Evolutionary conservation across 2,329 filamentous ascomycete genomes (phyloP).

Genomic region (Fusarium temperatum): DNA sequence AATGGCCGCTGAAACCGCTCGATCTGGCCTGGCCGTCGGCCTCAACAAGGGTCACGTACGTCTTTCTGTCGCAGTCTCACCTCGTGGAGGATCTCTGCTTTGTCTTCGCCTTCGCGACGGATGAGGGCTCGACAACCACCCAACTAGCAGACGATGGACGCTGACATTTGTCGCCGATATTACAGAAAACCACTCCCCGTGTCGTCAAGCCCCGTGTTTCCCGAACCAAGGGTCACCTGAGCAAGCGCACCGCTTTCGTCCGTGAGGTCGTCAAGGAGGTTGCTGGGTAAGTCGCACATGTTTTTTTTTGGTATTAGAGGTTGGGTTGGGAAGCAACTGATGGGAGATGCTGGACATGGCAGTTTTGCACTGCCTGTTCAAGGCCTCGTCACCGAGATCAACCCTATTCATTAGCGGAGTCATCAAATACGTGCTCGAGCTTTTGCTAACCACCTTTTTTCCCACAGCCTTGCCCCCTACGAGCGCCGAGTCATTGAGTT

Average conservation of each 20-base stretch:
- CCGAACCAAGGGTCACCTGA: conserved; percentile 92
- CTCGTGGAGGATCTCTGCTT: conserved; percentile 78
- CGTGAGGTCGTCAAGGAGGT: conserved; percentile 99
- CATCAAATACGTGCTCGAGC: not conserved
- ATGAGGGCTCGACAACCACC: conserved; percentile 29
- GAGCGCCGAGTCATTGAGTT: conserved; percentile 99
- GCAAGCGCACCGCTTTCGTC: conserved; percentile 97
- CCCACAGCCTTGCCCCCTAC: conserved; percentile 81
- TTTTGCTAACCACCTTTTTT: conserved; percentile 40
- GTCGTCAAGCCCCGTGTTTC: conserved; percentile 81
- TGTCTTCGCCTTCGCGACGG: conserved; percentile 43
- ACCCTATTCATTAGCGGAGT: not conserved
- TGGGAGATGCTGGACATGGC: not conserved
- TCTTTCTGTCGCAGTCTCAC: conserved; percentile 66
- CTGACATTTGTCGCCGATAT: conserved; percentile 56
- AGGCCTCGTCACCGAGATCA: not conserved
- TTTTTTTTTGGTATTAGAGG: not conserved
- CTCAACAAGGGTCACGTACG: conserved; percentile 73
- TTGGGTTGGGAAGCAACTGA: not conserved
- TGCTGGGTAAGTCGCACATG: conserved; percentile 74
- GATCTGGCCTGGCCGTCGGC: conserved; percentile 68
- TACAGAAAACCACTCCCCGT: conserved; percentile 84
- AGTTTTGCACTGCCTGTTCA: not conserved
- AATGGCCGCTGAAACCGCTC: conserved; percentile 70
- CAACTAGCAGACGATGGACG: conserved; percentile 68